Conservation (phyloP, 164 flowering plant species). For the Vitis vinifera region DNA sequence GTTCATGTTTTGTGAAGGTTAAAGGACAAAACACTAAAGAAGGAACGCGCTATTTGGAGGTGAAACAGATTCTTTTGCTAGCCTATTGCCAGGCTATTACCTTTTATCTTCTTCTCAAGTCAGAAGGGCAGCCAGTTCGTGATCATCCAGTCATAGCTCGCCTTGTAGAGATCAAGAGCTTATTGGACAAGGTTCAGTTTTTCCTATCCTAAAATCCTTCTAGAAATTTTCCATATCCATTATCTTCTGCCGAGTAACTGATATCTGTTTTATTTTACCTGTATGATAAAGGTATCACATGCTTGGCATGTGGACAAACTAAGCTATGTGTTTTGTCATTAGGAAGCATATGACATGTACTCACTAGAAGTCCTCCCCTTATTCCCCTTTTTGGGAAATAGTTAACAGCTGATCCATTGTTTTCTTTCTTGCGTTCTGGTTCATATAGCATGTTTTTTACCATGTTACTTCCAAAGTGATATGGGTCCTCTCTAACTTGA, state of each 20-base stretch:
- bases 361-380: too few relatives aligned
- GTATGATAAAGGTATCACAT: too few relatives aligned
- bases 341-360: too few relatives aligned
- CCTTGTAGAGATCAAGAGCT: conserved; percentile 72
- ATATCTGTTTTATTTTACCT: not conserved
- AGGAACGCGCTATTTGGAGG: conserved; percentile 68
- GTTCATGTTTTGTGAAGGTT: conserved; percentile 44
- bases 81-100: conserved; percentile 88
- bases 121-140: conserved; percentile 85
- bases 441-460: too few relatives aligned
- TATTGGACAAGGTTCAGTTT: conserved; percentile 67
- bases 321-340: too few relatives aligned
- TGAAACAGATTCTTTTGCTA: conserved; percentile 65
- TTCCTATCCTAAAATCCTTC: not conserved
- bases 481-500: too few relatives aligned
- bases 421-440: too few relatives aligned
- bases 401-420: too few relatives aligned
- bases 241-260: not conserved
- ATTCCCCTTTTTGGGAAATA: too few relatives aligned
- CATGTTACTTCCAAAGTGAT: too few relatives aligned
- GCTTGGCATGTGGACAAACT: too few relatives aligned
- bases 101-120: conserved; percentile 91
- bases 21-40: conserved; percentile 36
- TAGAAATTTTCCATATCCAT: not conserved
- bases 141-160: conserved; percentile 94